A percentile compares a stretch with the other conserved stretches of the same genome.
Evolutionary conservation across 2,329 filamentous ascomycete genomes (phyloP).

Genomic region (Fusarium luffae): DNA sequence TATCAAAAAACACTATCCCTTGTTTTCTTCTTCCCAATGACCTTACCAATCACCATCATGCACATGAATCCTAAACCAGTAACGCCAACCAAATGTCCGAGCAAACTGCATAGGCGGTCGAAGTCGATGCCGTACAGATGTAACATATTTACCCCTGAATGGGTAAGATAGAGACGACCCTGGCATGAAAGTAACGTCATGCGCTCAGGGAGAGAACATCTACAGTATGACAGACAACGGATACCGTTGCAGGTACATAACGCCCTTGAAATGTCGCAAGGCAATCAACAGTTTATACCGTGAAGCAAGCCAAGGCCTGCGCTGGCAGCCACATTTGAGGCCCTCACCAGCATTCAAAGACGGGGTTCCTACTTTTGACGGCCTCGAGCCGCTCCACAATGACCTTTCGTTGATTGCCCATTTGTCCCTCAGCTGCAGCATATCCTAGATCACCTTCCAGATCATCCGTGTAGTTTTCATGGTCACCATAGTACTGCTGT

Average conservation of each 20-base stretch:
- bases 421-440: conserved; percentile 92
- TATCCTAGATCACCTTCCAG: conserved; percentile 94
- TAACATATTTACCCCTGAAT: conserved; percentile 19
- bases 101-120: conserved; percentile 12
- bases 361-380: conserved; percentile 93
- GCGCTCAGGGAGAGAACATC: neutral
- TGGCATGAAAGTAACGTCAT: conserved; percentile 15
- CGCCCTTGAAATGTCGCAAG: neutral
- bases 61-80: conserved; percentile 30
- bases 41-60: conserved; percentile 27
- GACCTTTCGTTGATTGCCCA: conserved; percentile 89
- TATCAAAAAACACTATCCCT: neutral
- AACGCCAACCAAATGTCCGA: conserved; percentile 12
- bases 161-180: conserved; percentile 14
- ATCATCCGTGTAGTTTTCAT: conserved; percentile 76
- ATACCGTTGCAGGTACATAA: conserved; percentile 1
- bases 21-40: neutral
- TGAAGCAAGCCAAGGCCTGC: neutral
- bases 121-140: conserved; percentile 7
- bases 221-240: conserved; percentile 8
- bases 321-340: neutral
- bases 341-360: conserved; percentile 93
- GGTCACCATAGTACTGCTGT: conserved; percentile 63
- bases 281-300: neutral
- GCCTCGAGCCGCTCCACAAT: conserved; percentile 97